Evolutionary conservation across 805 yeast genomes (phyloP).

Genomic region (Candida coleopterorum): DNA sequence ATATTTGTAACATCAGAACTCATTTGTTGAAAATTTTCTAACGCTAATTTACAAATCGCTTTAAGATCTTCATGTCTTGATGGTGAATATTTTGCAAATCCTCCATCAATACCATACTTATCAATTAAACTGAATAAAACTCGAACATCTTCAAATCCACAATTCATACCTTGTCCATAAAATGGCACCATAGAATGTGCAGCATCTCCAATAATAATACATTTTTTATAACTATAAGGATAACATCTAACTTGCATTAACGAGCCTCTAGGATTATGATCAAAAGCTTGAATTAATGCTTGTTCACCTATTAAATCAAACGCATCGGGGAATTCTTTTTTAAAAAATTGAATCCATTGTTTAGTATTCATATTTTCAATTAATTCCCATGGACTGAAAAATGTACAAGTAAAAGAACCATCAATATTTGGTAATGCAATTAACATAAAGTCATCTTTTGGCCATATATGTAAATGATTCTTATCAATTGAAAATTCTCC

Average conservation of each 20-base stretch:
- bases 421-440: conserved; percentile 84
- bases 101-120: conserved; percentile 33
- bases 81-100: conserved; percentile 53
- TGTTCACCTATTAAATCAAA: conserved; percentile 59
- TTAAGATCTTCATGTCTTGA: conserved; percentile 60
- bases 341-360: conserved; percentile 51
- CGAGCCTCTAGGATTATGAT: conserved; percentile 68
- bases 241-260: conserved; percentile 65
- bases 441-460: conserved; percentile 78
- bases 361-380: conserved; percentile 49
- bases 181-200: conserved; percentile 98
- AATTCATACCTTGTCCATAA: conserved; percentile 95
- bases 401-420: conserved; percentile 85
- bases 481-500: conserved; percentile 55
- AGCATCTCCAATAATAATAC: conserved; percentile 82
- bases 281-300: conserved; percentile 44
- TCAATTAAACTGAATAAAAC: conserved; percentile 49
- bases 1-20: conserved; percentile 67
- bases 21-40: conserved; percentile 84
- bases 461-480: conserved; percentile 90
- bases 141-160: conserved; percentile 89
- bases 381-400: conserved; percentile 75
- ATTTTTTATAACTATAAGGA: conserved; percentile 66
- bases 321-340: conserved; percentile 69
- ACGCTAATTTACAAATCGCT: conserved; percentile 74